Percentiles rank a stretch among this genome's conserved stretches.
Conservation (phyloP, 2,329 filamentous ascomycete species). For the Botrytis fabae region DNA sequence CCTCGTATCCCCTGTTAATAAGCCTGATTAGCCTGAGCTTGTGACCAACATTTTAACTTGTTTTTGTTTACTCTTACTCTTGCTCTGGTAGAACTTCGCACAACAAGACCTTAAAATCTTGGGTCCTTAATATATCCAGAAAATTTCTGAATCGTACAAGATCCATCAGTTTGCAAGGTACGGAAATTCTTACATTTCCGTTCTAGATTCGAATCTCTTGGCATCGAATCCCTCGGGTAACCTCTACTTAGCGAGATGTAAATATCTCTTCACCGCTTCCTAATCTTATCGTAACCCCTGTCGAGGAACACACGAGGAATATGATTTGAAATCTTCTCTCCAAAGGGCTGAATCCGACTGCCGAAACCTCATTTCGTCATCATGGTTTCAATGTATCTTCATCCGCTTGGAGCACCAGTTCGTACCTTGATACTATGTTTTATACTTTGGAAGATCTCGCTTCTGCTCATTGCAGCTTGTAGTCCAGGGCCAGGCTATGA, state of each 20-base stretch:
- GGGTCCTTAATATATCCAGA: neutral
- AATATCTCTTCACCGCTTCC: conserved; percentile 2
- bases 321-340: conserved; percentile 15
- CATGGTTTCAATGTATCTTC: conserved; percentile 13
- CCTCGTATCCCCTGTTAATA: neutral
- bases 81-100: neutral
- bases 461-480: conserved; percentile 62
- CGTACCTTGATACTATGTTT: conserved; percentile 47
- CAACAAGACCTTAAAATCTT: neutral
- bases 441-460: conserved; percentile 63
- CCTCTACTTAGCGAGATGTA: conserved; percentile 1
- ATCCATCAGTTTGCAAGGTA: conserved; percentile 9
- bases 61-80: neutral
- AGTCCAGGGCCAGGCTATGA: conserved; percentile 67
- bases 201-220: neutral
- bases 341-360: conserved; percentile 18
- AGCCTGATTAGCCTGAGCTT: neutral
- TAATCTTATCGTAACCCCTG: conserved; percentile 21
- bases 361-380: conserved; percentile 20
- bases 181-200: neutral
- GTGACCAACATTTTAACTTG: neutral
- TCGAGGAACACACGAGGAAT: conserved; percentile 9
- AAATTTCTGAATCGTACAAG: neutral
- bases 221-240: conserved; percentile 3
- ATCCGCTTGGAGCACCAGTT: conserved; percentile 30